Base-by-base conservation (phyloP, 2,329 filamentous ascomycete genomes). In the Tolypocladium capitatum region DNA sequence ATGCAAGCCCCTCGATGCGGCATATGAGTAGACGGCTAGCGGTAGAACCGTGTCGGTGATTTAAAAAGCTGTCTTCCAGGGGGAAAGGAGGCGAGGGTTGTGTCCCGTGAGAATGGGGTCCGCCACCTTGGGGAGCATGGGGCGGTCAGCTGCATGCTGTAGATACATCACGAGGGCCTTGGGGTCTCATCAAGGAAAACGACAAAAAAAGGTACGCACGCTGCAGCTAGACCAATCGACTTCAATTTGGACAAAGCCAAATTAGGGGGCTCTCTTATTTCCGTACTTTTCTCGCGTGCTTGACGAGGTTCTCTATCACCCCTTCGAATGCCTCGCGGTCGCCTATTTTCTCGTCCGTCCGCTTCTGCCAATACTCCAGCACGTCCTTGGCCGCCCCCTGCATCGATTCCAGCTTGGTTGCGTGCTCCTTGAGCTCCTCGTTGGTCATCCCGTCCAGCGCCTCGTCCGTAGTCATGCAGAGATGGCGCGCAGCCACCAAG, bases 231-330 rank as follows among this genome's bases (percentile, higher is more conserved):
- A 52, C 44, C 49, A 55, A 57, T 54, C 52, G 52, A 51, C 47
- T 46, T 53, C 51, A 49, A 50, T 43, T 55, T 56, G 47, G 48
- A 49, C 31, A 45, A 40, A 44, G 46, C 46, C 32, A 36, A 36
- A 8, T 18, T 6, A 11, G 6, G 7, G 21, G 27, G n/a, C 36
- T 24, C 6, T 48, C 24, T 49, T 69, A 87, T 67, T 90, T 92
- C 61, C 88, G 77, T 48, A 88, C 81, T 68, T 90, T 87, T 63
- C 88, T 76, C 45, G 88, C 88, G 68, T 94, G 88, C 64, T 89
- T 92, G 40, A 96, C 91, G 54, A 97, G 66, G 64, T 95, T 96
- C 68, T 95, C 91, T 74, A 97, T 96, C 16, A 97, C 91, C 1
- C 88, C 89, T 63, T 97, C 91, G 63, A 96, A 92, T 3, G 89